Evolutionary conservation across 1,284 basidiomycete genomes (phyloP), one percentile per base, ranked within the genome.

Genomic region (Trametes versicolor): DNA sequence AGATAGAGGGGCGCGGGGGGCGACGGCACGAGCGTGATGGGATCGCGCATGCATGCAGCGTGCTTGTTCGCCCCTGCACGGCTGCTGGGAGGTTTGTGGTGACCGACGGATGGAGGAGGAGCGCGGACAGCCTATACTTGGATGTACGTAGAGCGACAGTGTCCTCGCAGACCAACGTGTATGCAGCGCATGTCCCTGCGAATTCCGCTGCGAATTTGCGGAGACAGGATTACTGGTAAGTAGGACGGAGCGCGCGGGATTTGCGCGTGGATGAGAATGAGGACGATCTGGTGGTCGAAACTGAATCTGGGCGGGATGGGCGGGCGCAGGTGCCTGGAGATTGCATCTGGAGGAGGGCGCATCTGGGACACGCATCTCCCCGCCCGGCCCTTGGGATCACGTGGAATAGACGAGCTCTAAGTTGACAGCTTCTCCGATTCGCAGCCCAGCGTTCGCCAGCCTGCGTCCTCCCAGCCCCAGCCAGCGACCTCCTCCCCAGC

Each of bases 381-480:
- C 23, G 25, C 7, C 45, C 25, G 45, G 6, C 12, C 21, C 4
- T 8, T 60, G 60, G 60, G 63, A 67, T 69, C 68, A 71, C 70
- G 66, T 72, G 71, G 25, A 41, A 29, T 27, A 50, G 55, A 51
- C n/a, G n/a, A n/a, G n/a, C n/a, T n/a, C n/a, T n/a, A n/a, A 41
- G 60, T 60, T 62, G 66, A 62, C 59, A 59, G 68, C 65, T 69
- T 71, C 71, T 71, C 67, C 69, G 71, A 65, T 71, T 69, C 66
- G 60, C 67, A 65, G 50, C 66, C 66, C 55, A 62, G 64, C 63
- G 66, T 64, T 59, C 62, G 29, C 29, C 29, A 4, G 29, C 29
- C 29, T 32, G 29, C 29, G 65, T 41, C 54, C 58, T 45, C 19
- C 19, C 12, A 19, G 15, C 19, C 15, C 19, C 12, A 19, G 19